These are phyloP conservation scores for Camellia sinensis DNA, from an alignment of 148 eudicot species.

Conservation along the genomic window DNA sequence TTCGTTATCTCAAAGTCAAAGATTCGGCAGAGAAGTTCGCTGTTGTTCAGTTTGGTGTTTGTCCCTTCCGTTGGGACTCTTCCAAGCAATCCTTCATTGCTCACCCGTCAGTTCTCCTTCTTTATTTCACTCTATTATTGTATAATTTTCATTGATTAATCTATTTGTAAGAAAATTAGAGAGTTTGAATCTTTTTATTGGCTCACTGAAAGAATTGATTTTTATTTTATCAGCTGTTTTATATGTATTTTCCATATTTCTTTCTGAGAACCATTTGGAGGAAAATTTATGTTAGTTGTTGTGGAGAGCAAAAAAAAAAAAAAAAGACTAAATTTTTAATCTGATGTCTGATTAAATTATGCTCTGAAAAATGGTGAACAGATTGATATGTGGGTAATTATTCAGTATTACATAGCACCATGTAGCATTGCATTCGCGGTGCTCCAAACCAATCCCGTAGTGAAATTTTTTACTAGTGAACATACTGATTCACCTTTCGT, in stretches of 20 bases:
- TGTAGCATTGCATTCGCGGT: neutral
- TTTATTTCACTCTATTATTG: neutral
- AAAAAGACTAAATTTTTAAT: neutral
- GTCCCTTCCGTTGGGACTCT: constrained; percentile 88
- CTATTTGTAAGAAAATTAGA: neutral
- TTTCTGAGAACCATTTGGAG: too few relatives aligned
- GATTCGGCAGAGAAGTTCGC: constrained; percentile 90
- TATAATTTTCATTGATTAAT: neutral
- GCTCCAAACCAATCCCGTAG: too few relatives aligned
- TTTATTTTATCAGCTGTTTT: too few relatives aligned
- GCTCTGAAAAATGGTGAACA: neutral
- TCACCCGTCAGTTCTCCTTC: constrained; percentile 66
- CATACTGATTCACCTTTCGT: too few relatives aligned
- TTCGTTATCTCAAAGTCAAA: constrained; percentile 71
- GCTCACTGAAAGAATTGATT: neutral
- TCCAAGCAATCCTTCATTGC: constrained; percentile 51
- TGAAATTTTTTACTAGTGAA: too few relatives aligned
- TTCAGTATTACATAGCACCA: neutral
- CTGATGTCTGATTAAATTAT: neutral
- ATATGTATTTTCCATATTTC: too few relatives aligned
- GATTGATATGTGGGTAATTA: neutral
- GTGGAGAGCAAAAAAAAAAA: too few relatives aligned
- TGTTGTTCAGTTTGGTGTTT: constrained; percentile 92
- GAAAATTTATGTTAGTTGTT: too few relatives aligned
- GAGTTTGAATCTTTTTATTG: neutral